phyloP scores from a whole-genome alignment of 2,329 filamentous ascomycete species.

The Fusarium piperis region DNA sequence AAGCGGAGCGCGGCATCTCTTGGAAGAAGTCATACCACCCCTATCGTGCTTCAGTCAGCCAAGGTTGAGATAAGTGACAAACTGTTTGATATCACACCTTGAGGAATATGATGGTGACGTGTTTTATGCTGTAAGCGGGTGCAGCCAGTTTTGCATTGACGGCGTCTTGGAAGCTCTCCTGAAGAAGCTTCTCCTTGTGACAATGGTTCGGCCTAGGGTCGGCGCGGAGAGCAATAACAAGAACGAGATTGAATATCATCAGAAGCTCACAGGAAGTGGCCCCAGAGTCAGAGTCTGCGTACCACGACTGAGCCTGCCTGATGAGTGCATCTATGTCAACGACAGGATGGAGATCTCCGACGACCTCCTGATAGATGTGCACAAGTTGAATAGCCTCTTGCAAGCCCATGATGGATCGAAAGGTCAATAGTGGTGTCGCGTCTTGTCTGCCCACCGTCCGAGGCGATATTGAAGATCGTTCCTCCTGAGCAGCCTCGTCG shows the following conservation, averaged over 20 bases:
- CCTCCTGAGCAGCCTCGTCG: not conserved
- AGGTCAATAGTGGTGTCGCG: constrained; percentile 11
- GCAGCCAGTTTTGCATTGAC: constrained; percentile 27
- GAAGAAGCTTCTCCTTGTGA: constrained; percentile 8
- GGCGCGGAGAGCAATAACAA: constrained; percentile 16
- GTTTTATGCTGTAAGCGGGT: constrained; percentile 20
- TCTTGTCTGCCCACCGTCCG: constrained; percentile 9
- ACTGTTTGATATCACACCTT: not conserved
- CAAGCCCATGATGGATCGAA: constrained; percentile 12
- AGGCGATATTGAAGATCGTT: not conserved
- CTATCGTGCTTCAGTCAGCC: not conserved
- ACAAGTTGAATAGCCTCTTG: constrained; percentile 20
- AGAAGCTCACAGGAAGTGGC: constrained; percentile 12
- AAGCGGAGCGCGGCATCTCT: constrained; percentile 35
- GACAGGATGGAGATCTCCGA: constrained; percentile 21
- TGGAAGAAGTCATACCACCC: constrained; percentile 40
- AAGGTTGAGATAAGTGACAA: not conserved
- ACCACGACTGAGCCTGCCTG: constrained; percentile 13
- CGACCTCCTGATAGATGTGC: constrained; percentile 21
- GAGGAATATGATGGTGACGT: constrained; percentile 19
- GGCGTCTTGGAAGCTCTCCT: constrained; percentile 25
- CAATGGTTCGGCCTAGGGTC: not conserved
- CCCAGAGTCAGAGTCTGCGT: constrained; percentile 12
- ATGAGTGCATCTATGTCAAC: constrained; percentile 17
- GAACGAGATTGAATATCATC: constrained; percentile 14